A percentile compares a stretch with the other conserved stretches of the same genome.
Conservation (phyloP, 2,329 filamentous ascomycete genomes). For the Colletotrichum nymphaeae region DNA sequence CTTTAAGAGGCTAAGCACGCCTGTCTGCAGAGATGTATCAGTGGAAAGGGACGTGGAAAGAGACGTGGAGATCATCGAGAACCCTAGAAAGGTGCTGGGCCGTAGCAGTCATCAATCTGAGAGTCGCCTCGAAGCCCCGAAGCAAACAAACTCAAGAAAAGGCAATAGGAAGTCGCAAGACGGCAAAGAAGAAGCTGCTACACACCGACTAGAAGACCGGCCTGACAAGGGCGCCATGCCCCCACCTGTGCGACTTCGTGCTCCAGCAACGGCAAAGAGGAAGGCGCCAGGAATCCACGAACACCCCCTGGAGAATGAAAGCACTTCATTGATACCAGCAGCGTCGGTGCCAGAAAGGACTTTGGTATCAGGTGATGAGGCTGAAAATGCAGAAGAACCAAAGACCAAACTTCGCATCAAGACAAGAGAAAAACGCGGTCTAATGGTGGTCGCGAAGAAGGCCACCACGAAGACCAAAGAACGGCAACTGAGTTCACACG, state of each 20-base stretch:
- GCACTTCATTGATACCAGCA: neutral
- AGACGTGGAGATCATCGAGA: neutral
- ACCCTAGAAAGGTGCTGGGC: neutral
- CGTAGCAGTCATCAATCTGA: neutral
- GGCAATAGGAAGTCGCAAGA: neutral
- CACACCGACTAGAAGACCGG: neutral
- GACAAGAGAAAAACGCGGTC: conserved; percentile 58
- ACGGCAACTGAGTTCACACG: neutral
- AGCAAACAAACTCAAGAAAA: neutral
- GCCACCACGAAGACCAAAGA: conserved; percentile 12
- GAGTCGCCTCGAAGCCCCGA: no score
- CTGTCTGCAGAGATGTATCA: neutral
- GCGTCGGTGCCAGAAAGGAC: neutral
- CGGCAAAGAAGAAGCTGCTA: neutral
- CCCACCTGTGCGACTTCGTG: neutral
- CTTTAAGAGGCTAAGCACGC: neutral
- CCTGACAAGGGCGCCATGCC: neutral
- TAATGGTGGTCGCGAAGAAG: conserved; percentile 58
- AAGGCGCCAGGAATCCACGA: neutral
- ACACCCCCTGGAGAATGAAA: neutral
- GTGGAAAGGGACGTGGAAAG: neutral
- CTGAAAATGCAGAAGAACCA: conserved; percentile 34
- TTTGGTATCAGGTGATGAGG: no score
- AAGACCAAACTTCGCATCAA: conserved; percentile 60
- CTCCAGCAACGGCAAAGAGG: neutral